Evolutionary conservation across 495 filamentous ascomycete genomes (phyloP).

Genomic region (Saxophila tyrrhenica): DNA sequence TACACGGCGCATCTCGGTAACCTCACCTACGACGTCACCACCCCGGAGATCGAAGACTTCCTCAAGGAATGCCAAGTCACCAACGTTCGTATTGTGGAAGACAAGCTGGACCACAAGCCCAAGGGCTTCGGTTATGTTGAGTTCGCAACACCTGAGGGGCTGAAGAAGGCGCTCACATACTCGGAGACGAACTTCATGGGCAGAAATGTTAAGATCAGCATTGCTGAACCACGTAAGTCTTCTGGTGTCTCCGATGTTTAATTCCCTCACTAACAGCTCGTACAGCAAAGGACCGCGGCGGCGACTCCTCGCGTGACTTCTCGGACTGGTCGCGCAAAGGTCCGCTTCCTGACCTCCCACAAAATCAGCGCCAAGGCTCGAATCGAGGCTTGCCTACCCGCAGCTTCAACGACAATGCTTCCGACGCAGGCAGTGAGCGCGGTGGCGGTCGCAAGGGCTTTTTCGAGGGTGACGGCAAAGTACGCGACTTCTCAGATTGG

Average conservation of each 20-base stretch:
- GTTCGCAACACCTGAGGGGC: conserved; percentile 74
- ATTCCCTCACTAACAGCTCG: background rate
- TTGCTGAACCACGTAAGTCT: conserved; percentile 71
- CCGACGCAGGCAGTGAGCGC: conserved; percentile 39
- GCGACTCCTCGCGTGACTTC: conserved; percentile 42
- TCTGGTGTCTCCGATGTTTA: background rate
- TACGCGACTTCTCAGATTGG: conserved; percentile 85
- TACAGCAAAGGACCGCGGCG: conserved; percentile 63
- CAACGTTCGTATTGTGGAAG: conserved; percentile 90
- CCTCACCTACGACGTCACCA: conserved; percentile 83
- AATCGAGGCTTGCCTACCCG: conserved; percentile 19
- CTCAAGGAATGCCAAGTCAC: conserved; percentile 73
- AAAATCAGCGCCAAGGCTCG: conserved; percentile 38
- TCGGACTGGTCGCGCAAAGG: conserved; percentile 84
- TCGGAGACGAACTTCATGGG: conserved; percentile 72
- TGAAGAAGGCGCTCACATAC: conserved; percentile 81
- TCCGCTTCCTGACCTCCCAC: conserved; percentile 63
- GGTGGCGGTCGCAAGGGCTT: conserved; percentile 34
- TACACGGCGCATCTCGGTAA: conserved; percentile 95
- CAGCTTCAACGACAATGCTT: conserved; percentile 29
- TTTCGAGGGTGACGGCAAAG: conserved; percentile 61
- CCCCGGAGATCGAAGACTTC: conserved; percentile 68
- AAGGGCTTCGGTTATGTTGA: conserved; percentile 99
- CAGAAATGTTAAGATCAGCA: conserved; percentile 74
- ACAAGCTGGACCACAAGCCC: conserved; percentile 78